Evolutionary conservation across 352 stramenopile species (phyloP).

Genomic region (Globisporangium iwayamae): DNA sequence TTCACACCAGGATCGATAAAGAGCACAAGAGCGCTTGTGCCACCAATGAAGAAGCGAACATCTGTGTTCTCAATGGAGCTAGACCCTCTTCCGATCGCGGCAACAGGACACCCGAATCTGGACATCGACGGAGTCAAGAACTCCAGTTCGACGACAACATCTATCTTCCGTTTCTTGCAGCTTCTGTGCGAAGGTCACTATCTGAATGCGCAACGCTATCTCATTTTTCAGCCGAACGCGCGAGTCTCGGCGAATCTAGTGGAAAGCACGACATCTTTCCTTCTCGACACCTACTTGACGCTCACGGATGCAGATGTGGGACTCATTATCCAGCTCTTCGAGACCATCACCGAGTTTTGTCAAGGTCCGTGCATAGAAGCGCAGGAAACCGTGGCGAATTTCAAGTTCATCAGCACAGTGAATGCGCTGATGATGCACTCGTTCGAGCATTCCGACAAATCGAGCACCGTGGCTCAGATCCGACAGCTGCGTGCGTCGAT

Average conservation of each 20-base stretch:
- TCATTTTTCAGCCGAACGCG: slow-evolving; percentile 41
- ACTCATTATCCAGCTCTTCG: slow-evolving; percentile 67
- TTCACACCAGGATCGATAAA: not conserved
- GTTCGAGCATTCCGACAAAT: slow-evolving; percentile 28
- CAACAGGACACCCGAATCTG: not conserved
- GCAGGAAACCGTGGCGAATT: slow-evolving; percentile 68
- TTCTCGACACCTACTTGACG: slow-evolving; percentile 56
- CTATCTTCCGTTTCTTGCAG: slow-evolving; percentile 70
- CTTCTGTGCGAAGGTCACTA: slow-evolving; percentile 74
- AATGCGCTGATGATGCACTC: slow-evolving; percentile 65
- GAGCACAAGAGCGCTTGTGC: not conserved
- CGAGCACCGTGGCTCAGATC: slow-evolving; percentile 13
- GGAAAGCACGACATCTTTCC: slow-evolving; percentile 58
- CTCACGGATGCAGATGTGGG: slow-evolving; percentile 46
- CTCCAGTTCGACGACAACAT: slow-evolving; percentile 29
- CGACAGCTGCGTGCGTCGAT: slow-evolving; percentile 48
- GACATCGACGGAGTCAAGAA: slow-evolving; percentile 8
- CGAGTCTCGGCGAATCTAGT: slow-evolving; percentile 47
- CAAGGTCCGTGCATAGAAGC: slow-evolving; percentile 70
- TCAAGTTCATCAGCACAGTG: slow-evolving; percentile 71
- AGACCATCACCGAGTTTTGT: slow-evolving; percentile 78
- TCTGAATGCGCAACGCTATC: slow-evolving; percentile 50
- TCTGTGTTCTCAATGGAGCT: slow-evolving; percentile 21
- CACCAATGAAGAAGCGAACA: slow-evolving; percentile 1
- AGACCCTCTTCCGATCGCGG: slow-evolving; percentile 8